Evolutionary conservation across 2,329 filamentous ascomycete genomes (phyloP), one percentile per base, ranked within the genome.

Genomic region (Elsinoe australis): DNA sequence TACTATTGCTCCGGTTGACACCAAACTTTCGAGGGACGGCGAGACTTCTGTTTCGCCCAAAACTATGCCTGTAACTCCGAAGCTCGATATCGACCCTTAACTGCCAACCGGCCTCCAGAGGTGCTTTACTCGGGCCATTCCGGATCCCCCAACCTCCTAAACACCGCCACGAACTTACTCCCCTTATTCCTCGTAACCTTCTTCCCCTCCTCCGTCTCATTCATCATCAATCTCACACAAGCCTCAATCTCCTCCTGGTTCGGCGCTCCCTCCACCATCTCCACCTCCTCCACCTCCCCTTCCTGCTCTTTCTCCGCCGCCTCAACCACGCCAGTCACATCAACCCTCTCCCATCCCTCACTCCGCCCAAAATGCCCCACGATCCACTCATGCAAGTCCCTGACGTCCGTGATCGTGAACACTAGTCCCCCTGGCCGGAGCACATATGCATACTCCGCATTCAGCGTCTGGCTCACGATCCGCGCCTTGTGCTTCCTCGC

Each of bases 391-490:
- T 95, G 87, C 64, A 98, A 71, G 61, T 95, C 88, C 68, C 94
- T 84, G 33, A 98, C 92, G 68, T 98, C 92, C 1, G 92, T 98
- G 59, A 98, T 96, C 1, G 90, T 96, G 64, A 96, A 98, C 33
- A 95, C 74, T 41, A 90, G 77, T 1, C 92, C 94, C 0, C 88
- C 88, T 0, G 89, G 88, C 32, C 75, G 74, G 53, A 96, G 62
- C 7, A 85, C 86, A 63, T 85, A 96, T 0, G 92, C 92, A 62
- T 98, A 98, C 67, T 98, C 92, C 0, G 49, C 49, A 19, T 87
- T 89, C 47, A 98, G 71, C 10, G 87, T 88, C 34, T 84, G 77
- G 17, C 86, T 92, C 2, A 98, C 87, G 58, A 98, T 98, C 31
- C 92, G 76, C 31, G 89, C 89, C 69, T 98, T 98, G 72, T 96